Evolutionary conservation across 495 filamentous ascomycete species (phyloP), one percentile per base, ranked within the genome.

Genomic region (Viridothelium virens): DNA sequence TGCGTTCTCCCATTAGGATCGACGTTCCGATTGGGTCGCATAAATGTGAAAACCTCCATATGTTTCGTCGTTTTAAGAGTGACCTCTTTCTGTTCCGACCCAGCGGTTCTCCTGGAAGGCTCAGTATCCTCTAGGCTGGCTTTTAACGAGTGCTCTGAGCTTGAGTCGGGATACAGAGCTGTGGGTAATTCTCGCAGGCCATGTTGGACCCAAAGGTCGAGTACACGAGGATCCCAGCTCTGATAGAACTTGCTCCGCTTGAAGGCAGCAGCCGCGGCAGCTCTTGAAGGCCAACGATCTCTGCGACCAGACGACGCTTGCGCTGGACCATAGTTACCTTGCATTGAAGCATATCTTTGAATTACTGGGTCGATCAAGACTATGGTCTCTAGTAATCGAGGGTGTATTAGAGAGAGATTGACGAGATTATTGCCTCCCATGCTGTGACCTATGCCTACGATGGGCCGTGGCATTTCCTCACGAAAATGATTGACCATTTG

Each of bases 371-470:
- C 93, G 1, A 97, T 78, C 5, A 95, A 82, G 61, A 96, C 80
- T 6, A 96, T 72, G 2, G 86, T 85, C 63, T 86, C 82, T 67
- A 97, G 81, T 10, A 97, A 84, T 3, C 92, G 86, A 9, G 94
- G 92, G 78, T 96, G 90, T 67, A 92, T 81, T 14, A 94, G 79
- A 18, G 90, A 79, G 10, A 87, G 72, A 69, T 84, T 80, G 56
- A 75, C 72, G 68, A 91, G 82, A 63, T 89, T 83, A 72, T 83
- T 84, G 67, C 83, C 92, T 69, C 94, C 94, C 81, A 91, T 89
- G 74, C 89, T 93, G 77, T 98, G 94, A 31, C 94, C 94, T 2
- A 98, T 74, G 38, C 92, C 94, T 65, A 97, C 77, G n/a, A 97
- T 77, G 4, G 94, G 93, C 11, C 90, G 88, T 2, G 89, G 86